Percentiles rank a stretch among this genome's conserved stretches.
Conservation (phyloP, 2,329 filamentous ascomycete genomes). For the Colletotrichum simmondsii region DNA sequence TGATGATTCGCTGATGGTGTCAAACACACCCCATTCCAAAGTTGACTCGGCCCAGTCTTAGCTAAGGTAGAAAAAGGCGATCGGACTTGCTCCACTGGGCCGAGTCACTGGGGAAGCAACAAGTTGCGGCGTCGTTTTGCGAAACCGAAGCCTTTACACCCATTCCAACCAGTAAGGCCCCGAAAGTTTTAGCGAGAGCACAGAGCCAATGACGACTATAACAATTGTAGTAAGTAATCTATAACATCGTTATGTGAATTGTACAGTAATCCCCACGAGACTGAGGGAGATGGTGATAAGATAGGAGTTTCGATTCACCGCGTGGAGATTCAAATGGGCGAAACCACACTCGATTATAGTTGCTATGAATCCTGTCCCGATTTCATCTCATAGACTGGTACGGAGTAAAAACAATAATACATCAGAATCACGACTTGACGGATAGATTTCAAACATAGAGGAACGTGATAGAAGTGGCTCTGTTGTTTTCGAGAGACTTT, state of each 20-base stretch:
- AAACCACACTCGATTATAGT: not conserved
- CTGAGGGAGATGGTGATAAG: not conserved
- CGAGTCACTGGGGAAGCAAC: not conserved
- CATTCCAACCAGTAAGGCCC: not conserved
- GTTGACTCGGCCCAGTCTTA: not conserved
- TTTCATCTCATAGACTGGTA: too few species aligned
- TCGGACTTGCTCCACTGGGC: not conserved
- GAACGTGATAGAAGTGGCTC: too few species aligned
- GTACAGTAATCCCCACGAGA: not conserved
- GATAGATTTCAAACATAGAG: too few species aligned
- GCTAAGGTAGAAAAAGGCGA: not conserved
- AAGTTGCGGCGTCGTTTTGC: not conserved
- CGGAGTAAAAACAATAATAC: too few species aligned
- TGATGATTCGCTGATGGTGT: not conserved
- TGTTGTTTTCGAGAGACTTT: too few species aligned
- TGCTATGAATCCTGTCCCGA: not conserved
- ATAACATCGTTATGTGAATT: not conserved
- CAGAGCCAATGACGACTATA: too few species aligned
- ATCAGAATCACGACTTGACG: too few species aligned
- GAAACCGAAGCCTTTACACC: not conserved
- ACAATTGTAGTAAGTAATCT: not conserved
- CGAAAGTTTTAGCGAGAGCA: not conserved
- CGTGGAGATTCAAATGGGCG: not conserved
- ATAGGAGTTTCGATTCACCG: not conserved
- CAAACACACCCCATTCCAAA: not conserved